Percentiles rank a stretch among this genome's conserved stretches.
These are phyloP conservation scores for Corinectria fuckeliana DNA, from an alignment of 2,329 filamentous ascomycete genomes.

Conservation along the genomic window DNA sequence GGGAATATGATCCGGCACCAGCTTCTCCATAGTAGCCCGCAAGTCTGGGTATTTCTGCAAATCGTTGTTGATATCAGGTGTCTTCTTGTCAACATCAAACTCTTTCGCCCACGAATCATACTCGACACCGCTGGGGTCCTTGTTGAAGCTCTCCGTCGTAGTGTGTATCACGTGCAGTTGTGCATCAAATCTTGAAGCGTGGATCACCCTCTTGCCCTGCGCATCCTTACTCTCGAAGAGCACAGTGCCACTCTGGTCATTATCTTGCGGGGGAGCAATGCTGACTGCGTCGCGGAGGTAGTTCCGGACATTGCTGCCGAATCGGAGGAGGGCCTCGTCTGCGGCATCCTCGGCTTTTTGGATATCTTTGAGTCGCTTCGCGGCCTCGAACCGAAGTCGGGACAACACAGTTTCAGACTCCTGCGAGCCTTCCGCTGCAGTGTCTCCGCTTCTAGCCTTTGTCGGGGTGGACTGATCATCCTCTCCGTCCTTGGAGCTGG, in stretches of 20 bases:
- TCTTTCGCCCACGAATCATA: conserved; percentile 75
- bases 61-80: conserved; percentile 80
- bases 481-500: conserved; percentile 41
- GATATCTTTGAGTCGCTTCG: conserved; percentile 85
- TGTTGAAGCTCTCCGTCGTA: conserved; percentile 78
- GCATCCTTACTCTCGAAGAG: conserved; percentile 95
- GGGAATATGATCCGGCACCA: conserved; percentile 91
- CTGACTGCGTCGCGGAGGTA: conserved; percentile 91
- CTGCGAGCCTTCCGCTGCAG: conserved; percentile 49
- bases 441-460: conserved; percentile 42
- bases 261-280: conserved; percentile 75
- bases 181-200: conserved; percentile 92
- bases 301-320: conserved; percentile 86
- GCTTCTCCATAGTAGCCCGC: conserved; percentile 87
- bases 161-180: conserved; percentile 96
- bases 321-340: conserved; percentile 91
- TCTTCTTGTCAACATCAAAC: conserved; percentile 86
- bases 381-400: conserved; percentile 76
- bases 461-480: conserved; percentile 57
- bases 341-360: conserved; percentile 94
- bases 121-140: conserved; percentile 78
- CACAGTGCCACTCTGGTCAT: conserved; percentile 64
- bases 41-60: conserved; percentile 87
- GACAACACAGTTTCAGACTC: conserved; percentile 72
- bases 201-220: conserved; percentile 89